Conservation (phyloP, 2,329 filamentous ascomycete species). For the Cercospora sesami region DNA sequence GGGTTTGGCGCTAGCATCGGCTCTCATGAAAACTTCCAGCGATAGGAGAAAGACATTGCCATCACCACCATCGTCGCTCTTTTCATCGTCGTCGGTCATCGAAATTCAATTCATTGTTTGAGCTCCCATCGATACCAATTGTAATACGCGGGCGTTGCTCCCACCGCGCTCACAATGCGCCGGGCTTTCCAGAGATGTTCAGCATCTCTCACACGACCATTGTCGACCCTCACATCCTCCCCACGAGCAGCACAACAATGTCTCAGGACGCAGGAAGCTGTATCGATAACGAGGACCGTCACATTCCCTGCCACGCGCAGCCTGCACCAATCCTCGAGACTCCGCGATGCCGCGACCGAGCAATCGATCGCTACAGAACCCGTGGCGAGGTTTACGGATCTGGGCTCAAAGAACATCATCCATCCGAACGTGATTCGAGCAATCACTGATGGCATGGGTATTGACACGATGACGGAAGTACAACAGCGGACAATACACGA, state of each 20-base stretch:
- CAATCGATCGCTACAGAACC: slow-evolving; percentile 23
- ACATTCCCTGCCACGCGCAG: slow-evolving; percentile 36
- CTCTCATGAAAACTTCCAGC: slow-evolving; percentile 13
- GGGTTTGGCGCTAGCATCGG: slow-evolving; percentile 8
- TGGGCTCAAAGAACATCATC: slow-evolving; percentile 53
- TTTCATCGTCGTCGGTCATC: slow-evolving; percentile 12
- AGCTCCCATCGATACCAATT: not conserved
- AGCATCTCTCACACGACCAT: slow-evolving; percentile 30
- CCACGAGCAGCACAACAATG: slow-evolving; percentile 22
- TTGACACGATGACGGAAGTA: slow-evolving; percentile 88
- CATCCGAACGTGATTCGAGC: slow-evolving; percentile 65
- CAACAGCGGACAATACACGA: slow-evolving; percentile 80
- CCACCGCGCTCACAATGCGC: slow-evolving; percentile 31
- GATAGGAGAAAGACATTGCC: slow-evolving; percentile 10
- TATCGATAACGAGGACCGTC: slow-evolving; percentile 31
- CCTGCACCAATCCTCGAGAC: slow-evolving; percentile 42
- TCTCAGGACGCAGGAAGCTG: slow-evolving; percentile 15
- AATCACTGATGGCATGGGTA: slow-evolving; percentile 70
- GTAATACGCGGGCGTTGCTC: not conserved
- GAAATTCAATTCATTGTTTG: not conserved
- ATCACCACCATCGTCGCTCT: slow-evolving; percentile 12
- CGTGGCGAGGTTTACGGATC: slow-evolving; percentile 48
- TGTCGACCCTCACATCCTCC: slow-evolving; percentile 22
- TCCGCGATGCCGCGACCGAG: slow-evolving; percentile 33
- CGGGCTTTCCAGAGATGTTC: slow-evolving; percentile 37